Base-by-base conservation (phyloP, 352 stramenopile species). In the Phytopythium sindhum region DNA sequence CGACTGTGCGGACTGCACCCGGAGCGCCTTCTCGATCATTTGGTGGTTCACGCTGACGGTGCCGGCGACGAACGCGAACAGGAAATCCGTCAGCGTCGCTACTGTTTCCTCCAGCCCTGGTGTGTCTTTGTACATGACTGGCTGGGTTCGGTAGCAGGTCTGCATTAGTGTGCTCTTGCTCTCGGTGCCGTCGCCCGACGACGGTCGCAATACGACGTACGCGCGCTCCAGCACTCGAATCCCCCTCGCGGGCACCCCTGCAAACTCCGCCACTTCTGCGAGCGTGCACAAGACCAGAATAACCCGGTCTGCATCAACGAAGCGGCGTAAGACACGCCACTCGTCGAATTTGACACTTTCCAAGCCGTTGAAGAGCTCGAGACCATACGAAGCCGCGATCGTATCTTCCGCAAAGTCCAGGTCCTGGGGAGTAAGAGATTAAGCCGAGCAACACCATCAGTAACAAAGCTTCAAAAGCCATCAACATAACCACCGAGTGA, bases 201-300 rank as follows among this genome's bases (percentile, higher is more conserved):
- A 35, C n/a, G n/a, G n/a, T n/a, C n/a, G n/a, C n/a, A 59, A 23
- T 10, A 56, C 44, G 7, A 63, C 44, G 31, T 56, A 63, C 5
- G 21, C n/a, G 17, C 28, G 57, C 57, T 63, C 23, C 11, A 56
- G 29, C 2, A 63, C 23, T 6, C 47, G 57, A 29, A 63, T 63
- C n/a, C n/a, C n/a, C n/a, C n/a, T n/a, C n/a, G n/a, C n/a, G n/a
- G n/a, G n/a, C n/a, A n/a, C n/a, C 3, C 57, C 57, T 1, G 28
- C 31, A 19, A 63, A 63, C 44, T 63, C 53, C 17, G 53, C 29
- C n/a, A 23, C n/a, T 10, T 59, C 35, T 1, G 53, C 10, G 9
- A 59, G 3, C 8, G 33, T 35, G n/a, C 53, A 59, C 21, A n/a
- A 47, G 33, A 59, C 33, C n/a, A n/a, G n/a, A 2, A 59, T 47